These are phyloP conservation scores for Yarrowia bubula DNA, from an alignment of 805 yeast genomes.

Conservation along the genomic window DNA sequence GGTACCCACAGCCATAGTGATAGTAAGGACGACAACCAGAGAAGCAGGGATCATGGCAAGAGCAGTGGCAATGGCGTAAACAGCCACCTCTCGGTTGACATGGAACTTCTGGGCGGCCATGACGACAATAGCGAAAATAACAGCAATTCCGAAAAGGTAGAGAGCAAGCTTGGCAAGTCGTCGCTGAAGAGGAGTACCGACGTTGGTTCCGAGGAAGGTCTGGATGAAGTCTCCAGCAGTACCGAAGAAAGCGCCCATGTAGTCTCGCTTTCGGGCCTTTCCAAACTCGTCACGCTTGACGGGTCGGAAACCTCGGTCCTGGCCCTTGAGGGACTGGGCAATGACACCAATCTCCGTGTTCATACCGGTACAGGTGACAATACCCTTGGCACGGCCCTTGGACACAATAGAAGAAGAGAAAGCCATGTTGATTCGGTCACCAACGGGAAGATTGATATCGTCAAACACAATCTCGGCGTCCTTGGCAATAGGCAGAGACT, in stretches of 20 bases:
- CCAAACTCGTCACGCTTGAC: conserved; percentile 48
- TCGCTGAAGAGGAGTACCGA: conserved; percentile 80
- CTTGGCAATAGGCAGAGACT: conserved; percentile 63
- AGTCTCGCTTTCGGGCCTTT: conserved; percentile 37
- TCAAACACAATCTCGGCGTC: conserved; percentile 44
- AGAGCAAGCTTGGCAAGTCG: conserved; percentile 76
- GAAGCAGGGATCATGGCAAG: conserved; percentile 82
- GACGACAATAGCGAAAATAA: conserved; percentile 79
- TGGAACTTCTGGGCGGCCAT: conserved; percentile 77
- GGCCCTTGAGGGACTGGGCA: conserved; percentile 55
- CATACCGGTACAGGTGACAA: conserved; percentile 67
- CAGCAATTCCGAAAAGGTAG: conserved; percentile 68
- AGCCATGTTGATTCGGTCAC: conserved; percentile 72
- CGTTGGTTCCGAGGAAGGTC: conserved; percentile 68
- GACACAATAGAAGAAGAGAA: conserved; percentile 66
- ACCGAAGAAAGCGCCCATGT: conserved; percentile 45
- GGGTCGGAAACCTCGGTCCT: conserved; percentile 42
- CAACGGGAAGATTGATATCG: conserved; percentile 51
- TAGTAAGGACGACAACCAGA: conserved; percentile 74
- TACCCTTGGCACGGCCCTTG: conserved; percentile 72
- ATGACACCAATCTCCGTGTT: conserved; percentile 72
- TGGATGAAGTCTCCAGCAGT: conserved; percentile 58
- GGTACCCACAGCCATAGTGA: conserved; percentile 82
- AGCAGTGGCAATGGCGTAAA: conserved; percentile 84
- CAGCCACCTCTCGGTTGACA: conserved; percentile 79